Base-by-base conservation (phyloP, 2,329 filamentous ascomycete species). In the Epichloe gansuensis region DNA sequence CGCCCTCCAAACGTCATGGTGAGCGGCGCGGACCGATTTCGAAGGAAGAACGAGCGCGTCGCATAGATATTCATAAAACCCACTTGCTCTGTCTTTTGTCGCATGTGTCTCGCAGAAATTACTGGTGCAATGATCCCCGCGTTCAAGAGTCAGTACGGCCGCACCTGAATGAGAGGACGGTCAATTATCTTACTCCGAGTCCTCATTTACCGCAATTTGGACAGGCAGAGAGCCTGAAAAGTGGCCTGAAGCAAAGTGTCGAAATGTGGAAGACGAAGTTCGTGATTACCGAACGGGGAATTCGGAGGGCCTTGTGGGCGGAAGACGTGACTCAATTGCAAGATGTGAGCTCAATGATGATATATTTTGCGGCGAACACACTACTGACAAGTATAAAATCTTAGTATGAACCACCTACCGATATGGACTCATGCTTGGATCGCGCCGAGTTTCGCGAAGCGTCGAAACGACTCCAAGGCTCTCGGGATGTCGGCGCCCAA, bases 401-500 rank as follows among this genome's bases (percentile, higher is more conserved):
- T 6, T 27, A 79, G 76, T 82, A 74, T 61, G 72, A 72, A 55
- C 74, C 79, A 25, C 76, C 81, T 5, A 72, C 75, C 8, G 79
- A 87, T 52, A 71, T 80, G 48, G 89, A 94, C 60, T 74, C 80
- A 1, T 77, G 82, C 21, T 68, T 85, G 47, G 85, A 89, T 31
- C 82, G 78, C 53, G 69, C 74, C 0, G 88, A 94, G 57, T 97
- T 97, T 60, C 74, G 77, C 4, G 73, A 74, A 39, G 83, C 86
- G 34, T 88, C 90, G 0, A 76, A 72, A 54, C 78, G 70, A 5
- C 67, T 95, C 17, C 73, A 82, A 57, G 94, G 91, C 0, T 97
- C 91, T 8, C 81, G 90, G 57, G 93, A 98, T 65, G 75, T 94
- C 9, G 93, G 90, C 0, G 87, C 89, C 2, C 90, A 97, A 64